These are phyloP conservation scores for Fusarium camptoceras DNA, from an alignment of 2,329 filamentous ascomycete species.

Conservation along the genomic window DNA sequence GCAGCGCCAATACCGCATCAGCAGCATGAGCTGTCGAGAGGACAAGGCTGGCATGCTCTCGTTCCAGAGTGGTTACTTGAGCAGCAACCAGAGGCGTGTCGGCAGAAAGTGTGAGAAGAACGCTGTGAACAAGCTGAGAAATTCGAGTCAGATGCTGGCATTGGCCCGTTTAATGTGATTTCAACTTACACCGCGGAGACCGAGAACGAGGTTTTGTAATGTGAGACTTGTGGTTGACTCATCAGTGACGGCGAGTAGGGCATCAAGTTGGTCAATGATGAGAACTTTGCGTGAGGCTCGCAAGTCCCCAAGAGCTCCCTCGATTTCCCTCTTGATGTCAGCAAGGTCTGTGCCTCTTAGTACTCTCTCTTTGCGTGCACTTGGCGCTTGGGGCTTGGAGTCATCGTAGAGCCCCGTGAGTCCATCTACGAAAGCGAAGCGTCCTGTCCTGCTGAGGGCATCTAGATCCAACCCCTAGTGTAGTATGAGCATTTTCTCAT, in stretches of 20 bases:
- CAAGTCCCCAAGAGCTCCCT: slow-evolving; percentile 54
- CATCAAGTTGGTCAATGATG: slow-evolving; percentile 74
- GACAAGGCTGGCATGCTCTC: slow-evolving; percentile 76
- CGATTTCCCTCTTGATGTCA: slow-evolving; percentile 55
- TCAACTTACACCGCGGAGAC: slow-evolving; percentile 70
- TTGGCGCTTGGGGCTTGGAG: not conserved
- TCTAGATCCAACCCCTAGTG: slow-evolving; percentile 77
- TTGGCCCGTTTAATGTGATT: not conserved
- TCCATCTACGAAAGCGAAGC: slow-evolving; percentile 81
- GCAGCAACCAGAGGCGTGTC: slow-evolving; percentile 76
- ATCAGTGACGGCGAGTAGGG: slow-evolving; percentile 70
- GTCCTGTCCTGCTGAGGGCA: slow-evolving; percentile 64
- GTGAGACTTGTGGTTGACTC: slow-evolving; percentile 57
- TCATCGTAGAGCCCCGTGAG: slow-evolving; percentile 67
- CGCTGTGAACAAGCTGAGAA: slow-evolving; percentile 69
- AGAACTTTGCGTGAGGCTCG: slow-evolving; percentile 61
- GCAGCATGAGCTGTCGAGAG: slow-evolving; percentile 81
- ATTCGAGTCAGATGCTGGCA: not conserved
- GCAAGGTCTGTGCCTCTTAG: slow-evolving; percentile 50
- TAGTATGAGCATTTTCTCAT: slow-evolving; percentile 1
- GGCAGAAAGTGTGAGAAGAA: slow-evolving; percentile 76
- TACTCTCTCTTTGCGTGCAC: slow-evolving; percentile 31
- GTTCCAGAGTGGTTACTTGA: slow-evolving; percentile 74
- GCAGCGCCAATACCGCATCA: slow-evolving; percentile 75
- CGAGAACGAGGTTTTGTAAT: slow-evolving; percentile 68